phyloP scores from a whole-genome alignment of 257 asterid genomes.

The Linaria vulgaris region DNA sequence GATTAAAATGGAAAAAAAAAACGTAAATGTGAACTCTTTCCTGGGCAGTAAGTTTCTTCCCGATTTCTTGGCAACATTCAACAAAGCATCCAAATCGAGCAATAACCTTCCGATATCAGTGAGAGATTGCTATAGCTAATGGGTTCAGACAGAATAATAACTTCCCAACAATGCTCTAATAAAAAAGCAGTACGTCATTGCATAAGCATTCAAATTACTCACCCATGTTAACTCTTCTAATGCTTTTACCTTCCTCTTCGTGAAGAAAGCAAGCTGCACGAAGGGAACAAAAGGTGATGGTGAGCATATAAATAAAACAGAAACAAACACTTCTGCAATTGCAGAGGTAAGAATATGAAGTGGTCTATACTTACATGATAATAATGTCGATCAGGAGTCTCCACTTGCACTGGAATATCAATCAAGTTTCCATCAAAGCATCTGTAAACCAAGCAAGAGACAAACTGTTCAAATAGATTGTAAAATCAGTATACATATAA shows the following conservation, averaged over 20 bases:
- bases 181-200: background rate
- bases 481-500: too few species aligned
- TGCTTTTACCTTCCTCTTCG: slow-evolving; percentile 60
- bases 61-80: too few species aligned
- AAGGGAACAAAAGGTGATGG: slow-evolving; percentile 7
- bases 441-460: slow-evolving; percentile 35
- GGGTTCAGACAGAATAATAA: background rate
- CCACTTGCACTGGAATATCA: slow-evolving; percentile 82
- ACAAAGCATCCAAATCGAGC: too few species aligned
- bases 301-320: background rate
- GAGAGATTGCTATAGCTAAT: too few species aligned
- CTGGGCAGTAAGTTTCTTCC: background rate
- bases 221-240: slow-evolving; percentile 85
- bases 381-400: slow-evolving; percentile 77
- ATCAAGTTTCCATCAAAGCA: slow-evolving; percentile 68
- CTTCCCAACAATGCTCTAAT: background rate
- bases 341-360: background rate
- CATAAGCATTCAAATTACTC: slow-evolving; percentile 26
- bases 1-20: background rate
- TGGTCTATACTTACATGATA: slow-evolving; percentile 51
- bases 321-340: background rate
- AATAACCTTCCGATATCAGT: too few species aligned
- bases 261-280: slow-evolving; percentile 74
- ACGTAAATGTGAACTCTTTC: background rate
- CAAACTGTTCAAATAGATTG: background rate